phyloP scores from a whole-genome alignment of 164 flowering plant species.

The Magnolia officinalis region DNA sequence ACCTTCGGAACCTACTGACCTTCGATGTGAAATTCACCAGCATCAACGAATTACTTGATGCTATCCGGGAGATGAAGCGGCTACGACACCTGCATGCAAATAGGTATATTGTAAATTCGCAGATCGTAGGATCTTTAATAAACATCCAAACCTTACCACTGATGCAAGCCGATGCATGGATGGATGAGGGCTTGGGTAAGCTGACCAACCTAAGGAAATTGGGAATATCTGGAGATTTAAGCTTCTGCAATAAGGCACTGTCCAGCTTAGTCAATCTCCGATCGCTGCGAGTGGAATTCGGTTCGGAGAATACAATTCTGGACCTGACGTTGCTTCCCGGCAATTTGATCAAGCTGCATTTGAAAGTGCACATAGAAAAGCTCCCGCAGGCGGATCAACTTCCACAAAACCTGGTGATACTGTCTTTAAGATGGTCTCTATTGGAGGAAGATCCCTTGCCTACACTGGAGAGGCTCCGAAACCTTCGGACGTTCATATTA shows the following conservation, averaged over 20 bases:
- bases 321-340: not conserved
- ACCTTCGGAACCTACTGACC: not conserved
- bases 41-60: not conserved
- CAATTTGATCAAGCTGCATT: not conserved
- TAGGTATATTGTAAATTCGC: too few relatives aligned
- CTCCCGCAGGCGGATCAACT: not conserved
- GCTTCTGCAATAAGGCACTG: not conserved
- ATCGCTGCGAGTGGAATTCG: conserved; percentile 5
- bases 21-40: not conserved
- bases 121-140: not conserved
- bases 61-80: not conserved
- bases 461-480: not conserved
- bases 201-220: not conserved
- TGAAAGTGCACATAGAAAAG: not conserved
- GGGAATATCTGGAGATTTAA: not conserved
- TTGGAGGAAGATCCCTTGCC: not conserved
- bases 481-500: not conserved
- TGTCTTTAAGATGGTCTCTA: not conserved
- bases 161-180: not conserved
- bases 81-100: not conserved
- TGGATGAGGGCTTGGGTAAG: not conserved
- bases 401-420: not conserved
- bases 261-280: not conserved
- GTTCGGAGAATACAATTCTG: not conserved
- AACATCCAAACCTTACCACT: not conserved